phyloP scores from a whole-genome alignment of 257 asterid species.

The Solanum clarkiae region DNA sequence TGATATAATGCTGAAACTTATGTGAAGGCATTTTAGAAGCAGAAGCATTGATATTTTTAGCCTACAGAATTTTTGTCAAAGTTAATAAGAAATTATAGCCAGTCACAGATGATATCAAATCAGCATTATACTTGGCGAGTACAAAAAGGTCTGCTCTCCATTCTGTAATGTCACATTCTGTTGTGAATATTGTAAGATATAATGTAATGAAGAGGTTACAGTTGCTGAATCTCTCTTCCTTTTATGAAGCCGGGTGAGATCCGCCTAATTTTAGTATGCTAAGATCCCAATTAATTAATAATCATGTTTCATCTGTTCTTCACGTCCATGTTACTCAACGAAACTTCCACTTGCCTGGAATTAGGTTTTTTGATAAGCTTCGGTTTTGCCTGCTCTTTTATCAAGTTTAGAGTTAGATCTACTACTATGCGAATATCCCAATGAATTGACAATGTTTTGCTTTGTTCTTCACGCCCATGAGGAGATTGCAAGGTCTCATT shows the following conservation, averaged over 20 bases:
- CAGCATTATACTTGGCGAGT: not conserved
- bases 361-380: too few relatives aligned
- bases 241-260: not conserved
- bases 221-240: not conserved
- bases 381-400: too few relatives aligned
- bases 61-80: not conserved
- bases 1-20: not conserved
- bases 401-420: too few relatives aligned
- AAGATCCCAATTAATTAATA: not conserved
- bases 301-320: not conserved
- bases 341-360: too few relatives aligned
- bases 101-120: not conserved
- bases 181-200: constrained; percentile 3
- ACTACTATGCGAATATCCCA: too few relatives aligned
- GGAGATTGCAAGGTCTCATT: too few relatives aligned
- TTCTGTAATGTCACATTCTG: not conserved
- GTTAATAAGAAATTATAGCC: not conserved
- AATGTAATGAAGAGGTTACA: not conserved
- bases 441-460: too few relatives aligned
- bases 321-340: not conserved
- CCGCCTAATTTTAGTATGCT: not conserved
- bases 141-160: not conserved
- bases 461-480: too few relatives aligned
- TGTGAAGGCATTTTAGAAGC: not conserved
- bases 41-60: not conserved